Evolutionary conservation across 148 eudicot genomes (phyloP), one percentile per base, ranked within the genome.

Genomic region (Chenopodium quinoa): DNA sequence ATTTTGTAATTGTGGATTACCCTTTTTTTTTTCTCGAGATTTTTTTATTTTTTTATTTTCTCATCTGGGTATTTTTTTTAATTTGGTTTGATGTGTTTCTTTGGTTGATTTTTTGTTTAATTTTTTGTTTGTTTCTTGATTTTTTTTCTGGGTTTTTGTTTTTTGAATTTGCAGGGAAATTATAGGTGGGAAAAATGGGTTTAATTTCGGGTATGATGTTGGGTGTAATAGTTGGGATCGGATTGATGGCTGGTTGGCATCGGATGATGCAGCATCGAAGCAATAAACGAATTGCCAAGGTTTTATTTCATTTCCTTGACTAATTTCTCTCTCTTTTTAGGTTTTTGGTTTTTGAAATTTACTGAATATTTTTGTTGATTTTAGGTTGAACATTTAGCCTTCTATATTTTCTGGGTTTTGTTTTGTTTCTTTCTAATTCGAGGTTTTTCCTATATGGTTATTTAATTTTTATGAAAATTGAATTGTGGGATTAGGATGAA

Each of bases 191-290:
- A 27, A 87, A 88, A 82, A 95, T 95, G 99, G 99, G 99, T 71
- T 86, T 95, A 80, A 87, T 93, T 13, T 91, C 98, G 40, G 99
- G 99, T 73, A 77, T 93, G 52, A 75, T 95, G 84, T 88, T 92
- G 86, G 98, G 99, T 86, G 88, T 88, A 79, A 50, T 92, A 22
- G 81, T 89, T 40, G 99, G 99, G 85, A 83, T 95, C 68, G 94
- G 86, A 7, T 75, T 93, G 76, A 93, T 95, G 99, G 97, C 97
- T 29, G 99, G 94, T 44, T 95, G 94, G 99, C 85, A 80, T 27
- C 90, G 90, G 11, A 95, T 95, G 99, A 95, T 95, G 99, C 77
- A 78, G 56, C 85, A 91, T 71, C 90, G 99, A 34, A 85, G 89
- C 85, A 86, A 78, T 22, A 91, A 95, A 84, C 98, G 99, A 10